These are phyloP conservation scores for Exophiala alcalophila DNA, from an alignment of 2,329 filamentous ascomycete species.

Conservation along the genomic window DNA sequence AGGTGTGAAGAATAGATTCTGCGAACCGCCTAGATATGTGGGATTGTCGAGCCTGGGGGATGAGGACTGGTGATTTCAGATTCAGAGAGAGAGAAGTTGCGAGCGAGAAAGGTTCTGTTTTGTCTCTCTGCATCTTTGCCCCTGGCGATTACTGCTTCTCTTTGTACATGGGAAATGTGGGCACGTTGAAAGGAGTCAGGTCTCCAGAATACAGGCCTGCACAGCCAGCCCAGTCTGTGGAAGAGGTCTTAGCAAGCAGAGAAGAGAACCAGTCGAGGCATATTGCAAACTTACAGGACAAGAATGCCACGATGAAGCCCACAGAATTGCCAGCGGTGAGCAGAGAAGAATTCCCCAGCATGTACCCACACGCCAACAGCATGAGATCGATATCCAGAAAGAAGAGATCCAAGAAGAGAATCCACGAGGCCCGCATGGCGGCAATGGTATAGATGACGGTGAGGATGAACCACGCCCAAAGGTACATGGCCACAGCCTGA, in stretches of 20 bases:
- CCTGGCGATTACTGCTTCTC: conserved; percentile 6
- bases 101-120: too few relatives aligned
- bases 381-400: conserved; percentile 31
- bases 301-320: conserved; percentile 31
- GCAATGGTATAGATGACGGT: conserved; percentile 32
- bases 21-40: conserved; percentile 22
- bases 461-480: conserved; percentile 35
- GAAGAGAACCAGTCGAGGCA: too few relatives aligned
- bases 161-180: conserved; percentile 22
- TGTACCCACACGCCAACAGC: conserved; percentile 33
- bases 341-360: conserved; percentile 23
- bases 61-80: conserved; percentile 5
- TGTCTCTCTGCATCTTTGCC: not conserved
- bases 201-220: conserved; percentile 27
- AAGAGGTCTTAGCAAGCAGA: not conserved
- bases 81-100: not conserved
- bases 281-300: conserved; percentile 32
- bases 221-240: conserved; percentile 30
- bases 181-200: conserved; percentile 27
- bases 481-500: conserved; percentile 32
- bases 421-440: conserved; percentile 31
- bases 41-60: conserved; percentile 15
- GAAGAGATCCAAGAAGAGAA: conserved; percentile 30
- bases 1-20: conserved; percentile 29
- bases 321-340: conserved; percentile 29